Evolutionary conservation across 257 asterid species (phyloP).

Genomic region (Rehmannia glutinosa): DNA sequence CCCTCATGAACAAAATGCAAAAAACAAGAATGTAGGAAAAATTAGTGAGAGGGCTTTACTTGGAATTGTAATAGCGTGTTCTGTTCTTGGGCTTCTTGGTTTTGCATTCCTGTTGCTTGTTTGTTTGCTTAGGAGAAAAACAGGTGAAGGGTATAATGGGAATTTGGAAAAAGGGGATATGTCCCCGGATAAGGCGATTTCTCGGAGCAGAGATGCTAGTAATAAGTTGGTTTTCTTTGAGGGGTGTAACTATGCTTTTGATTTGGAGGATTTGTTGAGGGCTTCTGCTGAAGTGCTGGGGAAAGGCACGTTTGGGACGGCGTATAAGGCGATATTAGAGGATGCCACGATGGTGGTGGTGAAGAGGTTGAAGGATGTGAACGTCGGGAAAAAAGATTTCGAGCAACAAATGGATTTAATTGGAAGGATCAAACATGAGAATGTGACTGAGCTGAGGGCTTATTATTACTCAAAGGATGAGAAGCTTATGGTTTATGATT

Average conservation of each 20-base stretch:
- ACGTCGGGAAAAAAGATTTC: slow-evolving; percentile 69
- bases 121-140: slow-evolving; percentile 44
- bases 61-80: slow-evolving; percentile 46
- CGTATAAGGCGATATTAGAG: slow-evolving; percentile 72
- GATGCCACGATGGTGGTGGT: slow-evolving; percentile 66
- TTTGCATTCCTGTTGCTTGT: slow-evolving; percentile 57
- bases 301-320: slow-evolving; percentile 75
- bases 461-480: slow-evolving; percentile 86
- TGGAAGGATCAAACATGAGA: slow-evolving; percentile 69
- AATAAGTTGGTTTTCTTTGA: slow-evolving; percentile 68
- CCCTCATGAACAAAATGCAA: slow-evolving; percentile 41
- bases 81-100: slow-evolving; percentile 57
- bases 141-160: slow-evolving; percentile 36
- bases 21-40: slow-evolving; percentile 34
- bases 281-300: slow-evolving; percentile 89
- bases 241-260: slow-evolving; percentile 79
- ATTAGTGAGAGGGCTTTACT: slow-evolving; percentile 56
- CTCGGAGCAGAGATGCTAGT: slow-evolving; percentile 50
- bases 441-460: slow-evolving; percentile 75
- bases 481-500: slow-evolving; percentile 76
- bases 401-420: slow-evolving; percentile 75
- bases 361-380: slow-evolving; percentile 83
- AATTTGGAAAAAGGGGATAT: slow-evolving; percentile 59
- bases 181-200: slow-evolving; percentile 64
- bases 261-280: slow-evolving; percentile 78